Conservation (phyloP, 176 grass and related monocot species). For the Avena eriantha region DNA sequence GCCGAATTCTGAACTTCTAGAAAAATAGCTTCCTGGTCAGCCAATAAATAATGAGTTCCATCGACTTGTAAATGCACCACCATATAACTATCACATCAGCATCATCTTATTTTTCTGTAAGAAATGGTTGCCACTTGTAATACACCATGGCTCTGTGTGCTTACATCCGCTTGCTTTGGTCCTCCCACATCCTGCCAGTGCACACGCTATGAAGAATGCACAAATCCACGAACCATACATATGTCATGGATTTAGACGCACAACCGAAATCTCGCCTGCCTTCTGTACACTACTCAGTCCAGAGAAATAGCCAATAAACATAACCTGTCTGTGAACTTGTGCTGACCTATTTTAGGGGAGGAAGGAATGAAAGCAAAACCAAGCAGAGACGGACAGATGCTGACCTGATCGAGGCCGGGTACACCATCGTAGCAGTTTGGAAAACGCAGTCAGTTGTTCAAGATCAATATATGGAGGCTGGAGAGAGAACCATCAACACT, state of each 20-base stretch:
- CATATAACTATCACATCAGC: not conserved
- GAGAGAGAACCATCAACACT: not conserved
- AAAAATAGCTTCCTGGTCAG: not conserved
- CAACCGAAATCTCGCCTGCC: not conserved
- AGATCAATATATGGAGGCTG: not conserved
- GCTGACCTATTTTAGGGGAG: conserved; percentile 5
- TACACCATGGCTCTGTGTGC: not conserved
- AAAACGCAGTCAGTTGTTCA: not conserved
- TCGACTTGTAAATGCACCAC: not conserved
- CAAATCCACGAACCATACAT: not conserved
- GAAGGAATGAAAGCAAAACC: not conserved
- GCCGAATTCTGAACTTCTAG: not conserved
- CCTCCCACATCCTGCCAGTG: not conserved
- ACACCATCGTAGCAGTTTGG: not conserved
- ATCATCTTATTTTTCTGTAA: not conserved
- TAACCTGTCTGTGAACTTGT: not conserved
- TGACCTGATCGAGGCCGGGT: not conserved
- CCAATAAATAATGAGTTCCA: not conserved
- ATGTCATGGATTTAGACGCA: conserved; percentile 21
- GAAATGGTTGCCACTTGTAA: not conserved
- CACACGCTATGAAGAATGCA: not conserved
- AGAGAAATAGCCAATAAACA: not conserved
- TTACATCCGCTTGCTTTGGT: not conserved
- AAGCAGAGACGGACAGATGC: not conserved
- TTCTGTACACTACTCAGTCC: not conserved